These are phyloP conservation scores for Microdochium bolleyi DNA, from an alignment of 2,329 filamentous ascomycete genomes.

Conservation along the genomic window DNA sequence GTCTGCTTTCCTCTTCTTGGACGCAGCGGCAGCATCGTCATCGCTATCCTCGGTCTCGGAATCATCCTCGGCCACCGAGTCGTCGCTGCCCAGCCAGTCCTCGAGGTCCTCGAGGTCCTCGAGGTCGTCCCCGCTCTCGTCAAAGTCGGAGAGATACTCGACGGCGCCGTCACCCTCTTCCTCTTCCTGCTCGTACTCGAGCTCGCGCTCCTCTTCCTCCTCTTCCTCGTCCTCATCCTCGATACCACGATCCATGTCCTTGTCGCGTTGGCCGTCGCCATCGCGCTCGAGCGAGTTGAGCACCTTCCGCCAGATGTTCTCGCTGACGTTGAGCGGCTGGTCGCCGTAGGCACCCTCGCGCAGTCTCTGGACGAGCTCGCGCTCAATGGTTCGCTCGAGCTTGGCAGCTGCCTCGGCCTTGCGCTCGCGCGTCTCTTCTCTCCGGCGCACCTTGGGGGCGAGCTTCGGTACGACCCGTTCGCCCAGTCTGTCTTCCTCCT, in stretches of 20 bases:
- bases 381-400: conserved; percentile 91
- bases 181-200: conserved; percentile 54
- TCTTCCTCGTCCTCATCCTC: conserved; percentile 66
- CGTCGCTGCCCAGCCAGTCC: conserved; percentile 81
- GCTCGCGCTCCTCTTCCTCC: conserved; percentile 53
- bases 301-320: conserved; percentile 95
- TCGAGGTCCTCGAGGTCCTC: conserved; percentile 83
- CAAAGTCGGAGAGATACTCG: conserved; percentile 89
- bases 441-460: conserved; percentile 78
- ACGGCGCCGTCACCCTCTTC: conserved; percentile 73
- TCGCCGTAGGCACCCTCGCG: conserved; percentile 92
- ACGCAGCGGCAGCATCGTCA: conserved; percentile 46
- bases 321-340: conserved; percentile 88
- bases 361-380: conserved; percentile 85
- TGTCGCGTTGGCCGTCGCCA: conserved; percentile 73
- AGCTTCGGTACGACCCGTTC: conserved; percentile 83
- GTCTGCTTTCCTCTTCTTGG: conserved; percentile 28
- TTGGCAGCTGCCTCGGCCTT: conserved; percentile 80
- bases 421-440: conserved; percentile 68
- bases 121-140: conserved; percentile 73
- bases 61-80: conserved; percentile 50
- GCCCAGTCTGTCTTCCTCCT: conserved; percentile 82
- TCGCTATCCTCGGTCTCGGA: conserved; percentile 51
- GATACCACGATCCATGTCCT: conserved; percentile 83
- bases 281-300: conserved; percentile 81